phyloP scores from a whole-genome alignment of 805 yeast species.

The Yamadazyma philogaea region DNA sequence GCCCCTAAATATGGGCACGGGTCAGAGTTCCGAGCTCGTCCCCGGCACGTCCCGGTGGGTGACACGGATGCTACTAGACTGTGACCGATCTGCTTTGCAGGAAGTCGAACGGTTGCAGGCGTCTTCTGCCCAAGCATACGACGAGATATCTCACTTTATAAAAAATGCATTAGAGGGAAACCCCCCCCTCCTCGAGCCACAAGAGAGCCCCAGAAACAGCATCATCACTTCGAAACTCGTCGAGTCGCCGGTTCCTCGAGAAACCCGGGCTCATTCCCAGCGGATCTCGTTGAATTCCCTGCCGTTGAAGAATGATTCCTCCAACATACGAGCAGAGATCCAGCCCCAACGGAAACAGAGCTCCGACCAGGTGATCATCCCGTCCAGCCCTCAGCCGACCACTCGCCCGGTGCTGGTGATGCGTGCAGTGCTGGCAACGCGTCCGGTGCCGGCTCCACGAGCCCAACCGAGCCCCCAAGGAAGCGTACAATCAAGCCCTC shows the following conservation, averaged over 20 bases:
- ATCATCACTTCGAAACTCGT: slow-evolving; percentile 1
- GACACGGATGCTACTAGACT: slow-evolving; percentile 41
- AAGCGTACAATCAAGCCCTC: slow-evolving; percentile 1
- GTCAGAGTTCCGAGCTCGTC: background rate
- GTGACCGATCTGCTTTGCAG: slow-evolving; percentile 33
- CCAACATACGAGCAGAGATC: slow-evolving; percentile 1
- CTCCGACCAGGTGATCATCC: slow-evolving; percentile 4
- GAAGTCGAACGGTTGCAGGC: slow-evolving; percentile 38
- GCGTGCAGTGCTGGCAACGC: no score
- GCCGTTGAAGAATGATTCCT: slow-evolving; percentile 2
- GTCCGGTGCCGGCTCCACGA: no score
- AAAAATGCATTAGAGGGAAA: slow-evolving; percentile 23
- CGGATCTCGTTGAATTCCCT: background rate
- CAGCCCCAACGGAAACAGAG: background rate
- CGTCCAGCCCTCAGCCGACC: background rate
- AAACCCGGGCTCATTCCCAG: background rate
- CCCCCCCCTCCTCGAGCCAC: background rate
- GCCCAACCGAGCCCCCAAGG: background rate
- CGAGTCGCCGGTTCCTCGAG: slow-evolving; percentile 1
- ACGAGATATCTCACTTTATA: slow-evolving; percentile 43
- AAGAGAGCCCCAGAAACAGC: background rate
- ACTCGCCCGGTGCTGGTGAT: no score
- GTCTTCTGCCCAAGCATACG: slow-evolving; percentile 36
- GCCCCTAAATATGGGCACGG: slow-evolving; percentile 3
- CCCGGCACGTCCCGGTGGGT: slow-evolving; percentile 57